Evolutionary conservation across 1,284 basidiomycete species (phyloP).

Genomic region (Irpex sp.): DNA sequence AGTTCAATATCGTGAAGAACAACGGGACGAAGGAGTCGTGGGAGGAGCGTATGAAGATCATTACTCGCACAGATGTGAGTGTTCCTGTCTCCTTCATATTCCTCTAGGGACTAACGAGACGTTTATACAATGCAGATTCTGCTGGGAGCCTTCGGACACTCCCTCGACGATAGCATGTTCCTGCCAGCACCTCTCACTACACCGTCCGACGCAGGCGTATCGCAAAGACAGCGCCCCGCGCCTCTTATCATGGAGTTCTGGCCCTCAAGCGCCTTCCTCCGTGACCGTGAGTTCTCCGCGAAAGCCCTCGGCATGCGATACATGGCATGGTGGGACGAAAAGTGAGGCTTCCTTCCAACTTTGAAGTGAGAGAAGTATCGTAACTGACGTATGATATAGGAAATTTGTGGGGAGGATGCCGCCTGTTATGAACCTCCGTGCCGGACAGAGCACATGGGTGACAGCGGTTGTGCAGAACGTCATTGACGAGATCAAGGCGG

Average conservation of each 20-base stretch:
- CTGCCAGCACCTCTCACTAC: conserved; percentile 53
- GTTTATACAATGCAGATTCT: conserved; percentile 47
- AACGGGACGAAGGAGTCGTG: conserved; percentile 38
- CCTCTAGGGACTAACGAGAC: not conserved
- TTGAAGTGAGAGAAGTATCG: too few relatives aligned
- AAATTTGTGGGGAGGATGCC: conserved; percentile 32
- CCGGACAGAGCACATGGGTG: conserved; percentile 6
- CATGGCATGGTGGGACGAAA: conserved; percentile 67
- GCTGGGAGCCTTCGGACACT: conserved; percentile 68
- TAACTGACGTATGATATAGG: conserved; percentile 15
- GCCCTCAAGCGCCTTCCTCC: conserved; percentile 65
- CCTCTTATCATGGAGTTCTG: conserved; percentile 76
- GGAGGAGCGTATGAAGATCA: conserved; percentile 58
- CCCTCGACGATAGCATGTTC: conserved; percentile 71
- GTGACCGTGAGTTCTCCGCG: conserved; percentile 63
- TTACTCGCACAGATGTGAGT: conserved; percentile 71
- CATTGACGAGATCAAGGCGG: conserved; percentile 9
- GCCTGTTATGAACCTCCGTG: conserved; percentile 27
- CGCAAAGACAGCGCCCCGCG: conserved; percentile 8
- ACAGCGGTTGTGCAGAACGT: conserved; percentile 5
- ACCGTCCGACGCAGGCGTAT: conserved; percentile 1
- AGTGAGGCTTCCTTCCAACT: conserved; percentile 30
- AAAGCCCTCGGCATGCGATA: conserved; percentile 68
- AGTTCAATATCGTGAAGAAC: conserved; percentile 66
- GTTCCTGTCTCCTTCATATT: not conserved